phyloP scores from a whole-genome alignment of 106 monocot species.

The Platanthera guangdongensis region DNA sequence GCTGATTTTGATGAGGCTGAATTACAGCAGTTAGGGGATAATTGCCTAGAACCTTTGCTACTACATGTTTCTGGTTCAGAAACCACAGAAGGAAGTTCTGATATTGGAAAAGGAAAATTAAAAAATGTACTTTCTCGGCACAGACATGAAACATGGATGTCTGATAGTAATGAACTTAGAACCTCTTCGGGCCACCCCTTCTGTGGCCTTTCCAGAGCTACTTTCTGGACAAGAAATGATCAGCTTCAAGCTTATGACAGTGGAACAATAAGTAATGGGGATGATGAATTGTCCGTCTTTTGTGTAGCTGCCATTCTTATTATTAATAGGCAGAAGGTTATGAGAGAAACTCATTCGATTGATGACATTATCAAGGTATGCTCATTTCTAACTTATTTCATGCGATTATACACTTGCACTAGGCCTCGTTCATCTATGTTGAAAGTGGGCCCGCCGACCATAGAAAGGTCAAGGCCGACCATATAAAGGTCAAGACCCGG shows the following conservation, averaged over 20 bases:
- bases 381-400: constrained; percentile 8
- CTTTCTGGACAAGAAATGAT: constrained; percentile 56
- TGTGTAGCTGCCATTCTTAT: constrained; percentile 95
- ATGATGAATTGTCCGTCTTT: constrained; percentile 86
- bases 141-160: constrained; percentile 4
- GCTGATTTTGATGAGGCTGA: constrained; percentile 94
- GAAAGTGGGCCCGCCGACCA: no score
- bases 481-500: no score
- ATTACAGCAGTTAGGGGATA: constrained; percentile 44
- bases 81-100: constrained; percentile 12
- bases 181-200: constrained; percentile 57
- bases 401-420: not conserved
- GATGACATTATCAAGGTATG: constrained; percentile 92
- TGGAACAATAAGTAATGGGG: constrained; percentile 27
- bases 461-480: no score
- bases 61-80: constrained; percentile 19
- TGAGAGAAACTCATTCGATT: constrained; percentile 69
- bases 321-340: constrained; percentile 85
- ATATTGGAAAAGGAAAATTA: constrained; percentile 22
- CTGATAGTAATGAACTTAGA: constrained; percentile 37
- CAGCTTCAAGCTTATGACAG: constrained; percentile 19
- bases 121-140: constrained; percentile 14
- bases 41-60: constrained; percentile 72
- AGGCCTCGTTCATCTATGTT: no score
- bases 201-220: constrained; percentile 81